Evolutionary conservation across 148 eudicot species (phyloP).

Genomic region (Rhododendron williamsianum): DNA sequence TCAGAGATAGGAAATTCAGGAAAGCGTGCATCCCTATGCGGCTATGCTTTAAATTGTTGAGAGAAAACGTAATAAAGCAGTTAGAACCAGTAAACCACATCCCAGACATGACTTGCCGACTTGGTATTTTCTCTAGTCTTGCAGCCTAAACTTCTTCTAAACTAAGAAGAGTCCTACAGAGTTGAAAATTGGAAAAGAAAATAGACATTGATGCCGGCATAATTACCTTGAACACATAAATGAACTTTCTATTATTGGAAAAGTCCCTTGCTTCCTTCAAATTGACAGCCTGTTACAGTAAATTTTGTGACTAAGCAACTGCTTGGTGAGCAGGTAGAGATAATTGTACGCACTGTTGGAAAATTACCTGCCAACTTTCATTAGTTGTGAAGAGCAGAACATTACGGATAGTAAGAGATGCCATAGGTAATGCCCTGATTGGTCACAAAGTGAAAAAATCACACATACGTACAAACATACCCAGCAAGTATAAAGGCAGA

Average conservation of each 20-base stretch:
- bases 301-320: constrained; percentile 16
- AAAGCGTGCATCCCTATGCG: neutral
- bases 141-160: neutral
- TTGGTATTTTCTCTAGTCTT: neutral
- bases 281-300: constrained; percentile 64
- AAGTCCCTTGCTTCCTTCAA: constrained; percentile 94
- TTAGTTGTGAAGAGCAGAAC: constrained; percentile 86
- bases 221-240: constrained; percentile 87
- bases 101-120: neutral
- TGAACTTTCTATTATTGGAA: constrained; percentile 69
- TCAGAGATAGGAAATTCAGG: neutral
- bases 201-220: neutral
- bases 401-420: constrained; percentile 82
- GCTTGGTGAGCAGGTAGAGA: constrained; percentile 4
- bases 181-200: neutral
- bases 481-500: neutral
- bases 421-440: constrained; percentile 93
- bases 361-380: constrained; percentile 77
- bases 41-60: neutral
- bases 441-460: neutral
- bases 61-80: neutral
- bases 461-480: neutral
- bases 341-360: neutral
- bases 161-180: neutral
- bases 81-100: neutral